Percentiles rank a stretch among this genome's conserved stretches.
phyloP scores from a whole-genome alignment of 768 basidiomycete genomes.

The Panaeolus papilionaceus region DNA sequence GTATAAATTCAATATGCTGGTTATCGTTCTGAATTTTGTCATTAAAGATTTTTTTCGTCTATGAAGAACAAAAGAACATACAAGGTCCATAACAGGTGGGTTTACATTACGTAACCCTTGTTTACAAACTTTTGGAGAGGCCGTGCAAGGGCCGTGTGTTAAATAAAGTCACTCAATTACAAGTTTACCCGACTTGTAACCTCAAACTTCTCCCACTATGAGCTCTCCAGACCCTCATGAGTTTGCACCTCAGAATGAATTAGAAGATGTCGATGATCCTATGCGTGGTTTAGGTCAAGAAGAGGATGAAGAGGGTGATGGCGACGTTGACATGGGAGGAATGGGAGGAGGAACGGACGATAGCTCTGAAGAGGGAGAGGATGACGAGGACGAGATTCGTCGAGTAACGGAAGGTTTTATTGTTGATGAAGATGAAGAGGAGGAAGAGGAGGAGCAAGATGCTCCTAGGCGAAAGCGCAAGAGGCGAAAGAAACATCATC shows the following conservation, averaged over 20 bases:
- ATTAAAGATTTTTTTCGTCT: neutral
- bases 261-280: slow-evolving; percentile 57
- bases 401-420: slow-evolving; percentile 90
- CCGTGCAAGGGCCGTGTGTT: slow-evolving; percentile 13
- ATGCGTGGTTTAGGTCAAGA: slow-evolving; percentile 63
- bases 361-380: slow-evolving; percentile 83
- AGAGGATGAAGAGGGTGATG: slow-evolving; percentile 63
- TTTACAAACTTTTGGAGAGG: slow-evolving; percentile 15
- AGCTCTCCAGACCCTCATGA: slow-evolving; percentile 54
- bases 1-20: slow-evolving; percentile 51
- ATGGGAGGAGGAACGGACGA: slow-evolving; percentile 70
- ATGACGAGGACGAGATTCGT: slow-evolving; percentile 90
- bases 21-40: slow-evolving; percentile 15
- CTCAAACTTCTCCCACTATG: slow-evolving; percentile 47
- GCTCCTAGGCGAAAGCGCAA: slow-evolving; percentile 65
- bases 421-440: slow-evolving; percentile 89
- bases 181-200: slow-evolving; percentile 20
- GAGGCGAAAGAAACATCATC: slow-evolving; percentile 71
- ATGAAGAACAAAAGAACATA: neutral
- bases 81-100: slow-evolving; percentile 7
- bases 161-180: slow-evolving; percentile 13
- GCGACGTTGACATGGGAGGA: slow-evolving; percentile 58
- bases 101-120: slow-evolving; percentile 4
- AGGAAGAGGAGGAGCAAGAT: slow-evolving; percentile 68
- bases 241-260: slow-evolving; percentile 34